A percentile compares a stretch with the other conserved stretches of the same genome.
These are phyloP conservation scores for Syzygium aromaticum DNA, from an alignment of 345 rosid genomes.

Conservation along the genomic window DNA sequence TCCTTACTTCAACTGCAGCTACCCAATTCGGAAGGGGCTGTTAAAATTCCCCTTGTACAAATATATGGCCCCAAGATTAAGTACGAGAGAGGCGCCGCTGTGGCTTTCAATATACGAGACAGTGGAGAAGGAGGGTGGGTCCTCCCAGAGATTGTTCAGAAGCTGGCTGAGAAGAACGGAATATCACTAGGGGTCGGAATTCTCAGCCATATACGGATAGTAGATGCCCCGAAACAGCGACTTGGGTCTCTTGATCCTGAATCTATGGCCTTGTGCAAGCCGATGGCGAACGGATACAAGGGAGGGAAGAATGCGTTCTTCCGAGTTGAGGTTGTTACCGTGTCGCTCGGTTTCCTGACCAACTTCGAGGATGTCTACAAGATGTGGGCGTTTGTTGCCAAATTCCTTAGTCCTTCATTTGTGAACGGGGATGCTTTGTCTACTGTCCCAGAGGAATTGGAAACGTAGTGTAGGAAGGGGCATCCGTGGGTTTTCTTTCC, in stretches of 20 bases:
- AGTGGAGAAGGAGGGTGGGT: conserved; percentile 24
- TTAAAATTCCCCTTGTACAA: conserved; percentile 38
- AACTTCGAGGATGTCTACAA: conserved; percentile 65
- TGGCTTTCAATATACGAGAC: conserved; percentile 51
- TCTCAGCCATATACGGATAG: conserved; percentile 42
- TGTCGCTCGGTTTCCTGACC: conserved; percentile 57
- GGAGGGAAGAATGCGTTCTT: conserved; percentile 36
- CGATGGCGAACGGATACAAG: conserved; percentile 25
- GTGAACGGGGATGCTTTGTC: conserved; percentile 21
- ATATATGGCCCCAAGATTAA: conserved; percentile 70
- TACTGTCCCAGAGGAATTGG: conserved; percentile 31
- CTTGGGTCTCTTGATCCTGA: conserved; percentile 27
- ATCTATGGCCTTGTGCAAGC: conserved; percentile 40
- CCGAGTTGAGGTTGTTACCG: conserved; percentile 58
- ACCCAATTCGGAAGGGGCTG: conserved; percentile 32
- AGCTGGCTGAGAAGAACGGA: conserved; percentile 53
- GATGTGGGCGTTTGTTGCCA: conserved; percentile 56
- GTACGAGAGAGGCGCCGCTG: conserved; percentile 60
- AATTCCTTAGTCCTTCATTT: conserved; percentile 47
- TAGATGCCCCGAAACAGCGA: conserved; percentile 40
- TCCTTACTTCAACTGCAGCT: conserved; percentile 70
- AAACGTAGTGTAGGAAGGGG: conserved; percentile 16
- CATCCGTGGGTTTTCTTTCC: conserved; percentile 7
- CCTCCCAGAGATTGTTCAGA: conserved; percentile 50
- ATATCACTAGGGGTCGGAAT: conserved; percentile 56